Conservation (phyloP, 208 protist species). For the Acanthamoeba healyi region DNA sequence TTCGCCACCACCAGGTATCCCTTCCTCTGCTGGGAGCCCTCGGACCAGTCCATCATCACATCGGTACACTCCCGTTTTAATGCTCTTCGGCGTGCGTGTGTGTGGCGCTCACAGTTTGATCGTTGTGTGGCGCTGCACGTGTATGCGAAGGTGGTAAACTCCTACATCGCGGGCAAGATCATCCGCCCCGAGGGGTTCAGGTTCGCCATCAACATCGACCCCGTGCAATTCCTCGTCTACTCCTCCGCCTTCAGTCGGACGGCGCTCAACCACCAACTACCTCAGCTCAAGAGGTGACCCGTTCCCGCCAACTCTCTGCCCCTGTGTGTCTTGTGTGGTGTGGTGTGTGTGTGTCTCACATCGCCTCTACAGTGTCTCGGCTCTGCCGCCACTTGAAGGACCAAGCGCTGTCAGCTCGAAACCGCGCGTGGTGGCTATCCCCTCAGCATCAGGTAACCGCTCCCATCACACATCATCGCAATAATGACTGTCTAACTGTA, state of each 20-base stretch:
- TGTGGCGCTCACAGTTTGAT: too few species aligned
- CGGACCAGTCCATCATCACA: background rate
- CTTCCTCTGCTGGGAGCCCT: constrained; percentile 21
- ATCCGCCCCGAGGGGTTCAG: background rate
- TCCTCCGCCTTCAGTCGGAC: background rate
- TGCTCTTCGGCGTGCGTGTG: too few species aligned
- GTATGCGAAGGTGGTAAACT: background rate
- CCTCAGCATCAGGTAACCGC: background rate
- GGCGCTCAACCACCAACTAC: background rate
- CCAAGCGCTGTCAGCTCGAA: too few species aligned
- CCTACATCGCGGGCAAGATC: background rate
- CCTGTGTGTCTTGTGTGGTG: too few species aligned
- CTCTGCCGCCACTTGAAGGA: too few species aligned
- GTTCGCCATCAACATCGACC: background rate
- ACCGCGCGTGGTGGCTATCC: background rate
- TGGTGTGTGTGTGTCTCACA: background rate
- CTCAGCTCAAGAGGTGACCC: background rate
- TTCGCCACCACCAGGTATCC: background rate
- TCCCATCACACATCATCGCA: background rate
- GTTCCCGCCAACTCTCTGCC: background rate
- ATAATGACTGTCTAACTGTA: too few species aligned
- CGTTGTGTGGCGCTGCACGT: background rate
- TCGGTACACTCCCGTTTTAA: background rate
- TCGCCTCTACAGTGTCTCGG: background rate
- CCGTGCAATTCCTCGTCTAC: background rate